A percentile compares a stretch with the other conserved stretches of the same genome.
phyloP scores from a whole-genome alignment of 176 grass and related monocot genomes.

The Secale cereale region DNA sequence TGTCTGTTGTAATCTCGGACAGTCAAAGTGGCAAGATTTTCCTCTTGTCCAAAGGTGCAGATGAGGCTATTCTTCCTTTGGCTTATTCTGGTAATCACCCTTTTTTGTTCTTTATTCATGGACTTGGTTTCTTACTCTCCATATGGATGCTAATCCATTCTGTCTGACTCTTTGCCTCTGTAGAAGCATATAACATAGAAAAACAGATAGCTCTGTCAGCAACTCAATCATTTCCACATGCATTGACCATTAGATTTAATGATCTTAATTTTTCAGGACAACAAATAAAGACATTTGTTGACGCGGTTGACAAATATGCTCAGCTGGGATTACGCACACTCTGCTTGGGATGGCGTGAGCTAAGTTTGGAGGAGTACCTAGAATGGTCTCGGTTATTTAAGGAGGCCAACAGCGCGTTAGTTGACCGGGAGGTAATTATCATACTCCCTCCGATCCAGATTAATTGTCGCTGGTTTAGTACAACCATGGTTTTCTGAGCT shows the following conservation, averaged over 20 bases:
- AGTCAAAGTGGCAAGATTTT: slow-evolving; percentile 79
- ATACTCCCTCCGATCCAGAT: background rate
- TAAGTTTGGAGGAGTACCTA: slow-evolving; percentile 73
- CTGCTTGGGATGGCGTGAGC: slow-evolving; percentile 85
- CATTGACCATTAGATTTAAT: slow-evolving; percentile 18
- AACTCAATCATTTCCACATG: background rate
- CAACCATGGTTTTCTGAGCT: no score
- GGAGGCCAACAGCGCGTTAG: slow-evolving; percentile 77
- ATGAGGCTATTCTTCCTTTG: slow-evolving; percentile 80
- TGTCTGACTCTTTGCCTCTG: slow-evolving; percentile 2
- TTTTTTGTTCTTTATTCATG: slow-evolving; percentile 1
- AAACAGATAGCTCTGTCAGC: background rate
- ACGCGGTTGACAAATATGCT: slow-evolving; percentile 90
- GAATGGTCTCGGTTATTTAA: slow-evolving; percentile 87
- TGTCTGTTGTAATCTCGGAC: slow-evolving; percentile 79
- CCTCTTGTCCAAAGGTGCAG: slow-evolving; percentile 92
- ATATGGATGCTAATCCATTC: background rate
- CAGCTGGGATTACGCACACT: slow-evolving; percentile 89
- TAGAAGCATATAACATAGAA: background rate
- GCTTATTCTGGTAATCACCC: slow-evolving; percentile 68
- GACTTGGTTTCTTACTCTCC: background rate
- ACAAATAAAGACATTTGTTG: slow-evolving; percentile 72
- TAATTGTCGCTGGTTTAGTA: no score
- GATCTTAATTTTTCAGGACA: slow-evolving; percentile 62
- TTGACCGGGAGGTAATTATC: slow-evolving; percentile 77